Evolutionary conservation across 192 early-diverging fungal genomes (phyloP).

Genomic region (Chytriomyces sp.): DNA sequence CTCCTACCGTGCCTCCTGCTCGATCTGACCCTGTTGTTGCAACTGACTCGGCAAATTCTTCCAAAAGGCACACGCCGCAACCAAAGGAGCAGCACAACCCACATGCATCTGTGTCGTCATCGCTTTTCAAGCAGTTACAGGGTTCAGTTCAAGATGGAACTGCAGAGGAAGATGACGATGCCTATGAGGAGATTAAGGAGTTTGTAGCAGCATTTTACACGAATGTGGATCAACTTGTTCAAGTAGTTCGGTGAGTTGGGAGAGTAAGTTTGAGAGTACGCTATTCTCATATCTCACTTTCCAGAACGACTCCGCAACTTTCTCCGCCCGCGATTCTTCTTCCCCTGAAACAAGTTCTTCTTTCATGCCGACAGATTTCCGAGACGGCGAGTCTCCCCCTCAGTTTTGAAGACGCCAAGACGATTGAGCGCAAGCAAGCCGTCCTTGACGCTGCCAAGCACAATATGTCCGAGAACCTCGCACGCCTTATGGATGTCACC

Average conservation of each 20-base stretch:
- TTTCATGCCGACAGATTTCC: constrained; percentile 14
- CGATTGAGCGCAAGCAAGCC: not conserved
- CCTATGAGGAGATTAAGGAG: not conserved
- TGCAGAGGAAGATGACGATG: not conserved
- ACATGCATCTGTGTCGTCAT: not conserved
- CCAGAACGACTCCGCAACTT: not conserved
- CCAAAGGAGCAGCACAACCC: not conserved
- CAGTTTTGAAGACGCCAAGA: not conserved
- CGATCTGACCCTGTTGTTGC: no score
- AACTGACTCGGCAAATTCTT: no score
- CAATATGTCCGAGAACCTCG: not conserved
- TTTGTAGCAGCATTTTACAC: not conserved
- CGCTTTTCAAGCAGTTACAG: not conserved
- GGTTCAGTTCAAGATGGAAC: not conserved
- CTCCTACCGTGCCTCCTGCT: no score
- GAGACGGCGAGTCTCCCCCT: not conserved
- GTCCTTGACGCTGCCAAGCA: constrained; percentile 1
- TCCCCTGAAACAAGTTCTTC: constrained; percentile 22
- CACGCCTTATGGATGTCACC: not conserved
- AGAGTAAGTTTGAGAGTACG: not conserved
- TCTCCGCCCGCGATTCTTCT: not conserved
- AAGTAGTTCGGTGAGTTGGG: not conserved
- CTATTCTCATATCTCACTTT: not conserved
- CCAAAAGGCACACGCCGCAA: no score
- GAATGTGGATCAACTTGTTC: not conserved